Percentiles rank a stretch among this genome's conserved stretches.
Conservation (phyloP, 352 stramenopile genomes). For the Phytophthora vignae region DNA sequence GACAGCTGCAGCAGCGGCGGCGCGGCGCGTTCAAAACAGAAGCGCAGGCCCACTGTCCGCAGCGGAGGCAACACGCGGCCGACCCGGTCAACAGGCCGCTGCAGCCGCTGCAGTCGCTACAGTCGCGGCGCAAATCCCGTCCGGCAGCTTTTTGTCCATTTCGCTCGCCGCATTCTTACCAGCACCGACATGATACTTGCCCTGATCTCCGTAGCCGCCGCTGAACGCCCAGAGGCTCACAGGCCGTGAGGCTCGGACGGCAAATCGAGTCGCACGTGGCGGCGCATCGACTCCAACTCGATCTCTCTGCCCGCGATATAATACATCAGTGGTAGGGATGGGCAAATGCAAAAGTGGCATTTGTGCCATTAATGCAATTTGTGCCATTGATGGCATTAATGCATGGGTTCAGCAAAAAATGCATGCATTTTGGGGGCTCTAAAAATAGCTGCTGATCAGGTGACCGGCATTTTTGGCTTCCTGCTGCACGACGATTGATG, state of each 20-base stretch:
- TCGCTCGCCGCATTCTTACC: slow-evolving; percentile 5
- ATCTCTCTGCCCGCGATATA: background rate
- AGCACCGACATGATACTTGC: background rate
- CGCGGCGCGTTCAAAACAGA: slow-evolving; percentile 21
- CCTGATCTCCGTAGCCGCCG: background rate
- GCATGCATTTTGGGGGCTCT: too few relatives aligned
- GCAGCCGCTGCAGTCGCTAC: background rate
- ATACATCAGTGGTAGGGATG: too few relatives aligned
- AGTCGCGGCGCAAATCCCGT: background rate
- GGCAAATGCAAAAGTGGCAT: too few relatives aligned
- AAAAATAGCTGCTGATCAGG: too few relatives aligned
- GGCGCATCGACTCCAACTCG: background rate
- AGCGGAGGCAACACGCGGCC: background rate
- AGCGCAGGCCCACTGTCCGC: slow-evolving; percentile 11
- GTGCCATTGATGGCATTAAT: too few relatives aligned
- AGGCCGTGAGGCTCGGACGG: background rate
- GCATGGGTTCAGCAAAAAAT: too few relatives aligned
- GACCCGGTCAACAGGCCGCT: slow-evolving; percentile 26
- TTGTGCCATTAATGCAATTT: too few relatives aligned
- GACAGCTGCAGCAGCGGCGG: background rate
- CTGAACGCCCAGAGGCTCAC: background rate
- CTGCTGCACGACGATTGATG: too few relatives aligned
- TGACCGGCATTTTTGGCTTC: too few relatives aligned
- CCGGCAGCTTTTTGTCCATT: slow-evolving; percentile 3
- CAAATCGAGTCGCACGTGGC: background rate